Evolutionary conservation across 148 eudicot species (phyloP).

Genomic region (Camellia lanceoleosa): DNA sequence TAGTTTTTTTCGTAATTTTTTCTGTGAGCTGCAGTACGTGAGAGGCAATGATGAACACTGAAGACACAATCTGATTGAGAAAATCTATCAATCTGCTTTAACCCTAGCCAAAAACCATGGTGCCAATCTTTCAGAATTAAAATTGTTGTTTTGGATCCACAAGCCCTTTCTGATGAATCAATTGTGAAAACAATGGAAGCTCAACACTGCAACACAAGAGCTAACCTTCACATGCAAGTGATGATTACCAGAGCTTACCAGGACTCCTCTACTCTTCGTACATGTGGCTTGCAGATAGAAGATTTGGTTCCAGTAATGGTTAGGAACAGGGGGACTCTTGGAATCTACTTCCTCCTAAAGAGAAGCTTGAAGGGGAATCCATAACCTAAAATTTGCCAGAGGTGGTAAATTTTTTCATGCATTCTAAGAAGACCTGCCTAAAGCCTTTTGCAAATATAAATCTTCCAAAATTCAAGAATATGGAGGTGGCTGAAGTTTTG

Average conservation of each 20-base stretch:
- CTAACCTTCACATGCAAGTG: slow-evolving; percentile 64
- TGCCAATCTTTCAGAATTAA: slow-evolving; percentile 65
- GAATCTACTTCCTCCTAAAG: background rate
- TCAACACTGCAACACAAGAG: slow-evolving; percentile 49
- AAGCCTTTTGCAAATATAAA: too few relatives aligned
- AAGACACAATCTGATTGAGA: slow-evolving; percentile 71
- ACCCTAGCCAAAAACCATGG: slow-evolving; percentile 66
- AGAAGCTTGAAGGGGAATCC: too few relatives aligned
- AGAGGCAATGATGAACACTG: slow-evolving; percentile 71
- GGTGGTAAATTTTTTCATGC: too few relatives aligned
- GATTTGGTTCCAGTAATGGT: too few relatives aligned
- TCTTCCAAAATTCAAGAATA: too few relatives aligned
- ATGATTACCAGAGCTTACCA: slow-evolving; percentile 99
- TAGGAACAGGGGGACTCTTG: background rate
- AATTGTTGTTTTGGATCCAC: slow-evolving; percentile 92
- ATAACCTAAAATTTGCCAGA: too few relatives aligned
- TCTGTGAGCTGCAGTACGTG: slow-evolving; percentile 53
- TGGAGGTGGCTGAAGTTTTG: too few relatives aligned
- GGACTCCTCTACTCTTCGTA: slow-evolving; percentile 45
- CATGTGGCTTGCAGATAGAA: background rate
- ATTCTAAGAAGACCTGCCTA: too few relatives aligned
- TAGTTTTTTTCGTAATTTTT: background rate
- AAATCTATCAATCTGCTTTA: slow-evolving; percentile 71
- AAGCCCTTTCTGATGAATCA: slow-evolving; percentile 66
- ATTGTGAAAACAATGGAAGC: slow-evolving; percentile 69